Evolutionary conservation across 805 yeast genomes (phyloP).

Genomic region (Kodamaea fukazawae): DNA sequence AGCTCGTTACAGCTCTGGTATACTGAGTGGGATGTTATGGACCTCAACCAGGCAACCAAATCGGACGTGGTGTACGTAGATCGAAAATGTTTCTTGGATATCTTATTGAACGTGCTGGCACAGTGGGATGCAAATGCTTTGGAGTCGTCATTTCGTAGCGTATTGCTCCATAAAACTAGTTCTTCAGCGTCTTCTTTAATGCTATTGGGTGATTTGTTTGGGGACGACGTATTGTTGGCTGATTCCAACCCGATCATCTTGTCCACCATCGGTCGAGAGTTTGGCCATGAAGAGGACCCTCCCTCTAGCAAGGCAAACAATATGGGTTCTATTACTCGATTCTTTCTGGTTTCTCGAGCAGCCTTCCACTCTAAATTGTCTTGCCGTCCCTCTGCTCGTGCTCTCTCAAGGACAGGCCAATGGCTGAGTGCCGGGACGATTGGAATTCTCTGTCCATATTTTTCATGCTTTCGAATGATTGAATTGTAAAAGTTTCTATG

Average conservation of each 20-base stretch:
- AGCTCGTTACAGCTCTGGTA: conserved; percentile 32
- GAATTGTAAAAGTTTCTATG: conserved; percentile 3
- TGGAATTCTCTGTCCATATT: conserved; percentile 6
- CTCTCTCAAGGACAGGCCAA: conserved; percentile 6
- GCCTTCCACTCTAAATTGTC: conserved; percentile 2
- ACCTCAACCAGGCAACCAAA: conserved; percentile 27
- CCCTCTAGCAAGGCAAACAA: conserved; percentile 1
- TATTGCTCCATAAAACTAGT: no score
- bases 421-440: conserved; percentile 7
- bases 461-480: conserved; percentile 4
- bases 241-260: no score
- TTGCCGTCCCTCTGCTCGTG: neutral
- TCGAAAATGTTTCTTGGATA: neutral
- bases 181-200: no score
- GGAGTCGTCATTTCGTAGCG: no score
- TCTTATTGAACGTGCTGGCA: neutral
- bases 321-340: conserved; percentile 2
- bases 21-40: conserved; percentile 30
- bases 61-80: conserved; percentile 6
- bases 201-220: no score
- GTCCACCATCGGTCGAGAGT: no score
- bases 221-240: no score
- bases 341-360: neutral
- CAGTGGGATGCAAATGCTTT: no score
- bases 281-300: no score